These are phyloP conservation scores for Orbilia oligospora DNA, from an alignment of 2,329 filamentous ascomycete species.

Conservation along the genomic window DNA sequence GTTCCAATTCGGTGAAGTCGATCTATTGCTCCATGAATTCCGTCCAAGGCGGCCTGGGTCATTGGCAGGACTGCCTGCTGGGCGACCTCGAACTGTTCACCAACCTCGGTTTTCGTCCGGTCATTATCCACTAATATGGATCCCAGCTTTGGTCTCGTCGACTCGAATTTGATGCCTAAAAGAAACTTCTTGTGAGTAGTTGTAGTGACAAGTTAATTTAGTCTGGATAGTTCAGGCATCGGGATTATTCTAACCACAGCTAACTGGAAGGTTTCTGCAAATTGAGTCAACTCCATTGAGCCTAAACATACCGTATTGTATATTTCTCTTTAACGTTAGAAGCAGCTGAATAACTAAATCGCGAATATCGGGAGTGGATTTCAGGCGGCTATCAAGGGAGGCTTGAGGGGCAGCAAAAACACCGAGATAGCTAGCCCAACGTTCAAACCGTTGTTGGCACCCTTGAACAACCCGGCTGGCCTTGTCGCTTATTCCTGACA, in stretches of 20 bases:
- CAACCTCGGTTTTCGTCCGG: too few relatives aligned
- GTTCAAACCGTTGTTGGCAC: slow-evolving; percentile 29
- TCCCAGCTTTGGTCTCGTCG: too few relatives aligned
- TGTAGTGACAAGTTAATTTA: too few relatives aligned
- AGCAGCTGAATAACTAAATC: slow-evolving; percentile 27
- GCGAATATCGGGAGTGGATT: slow-evolving; percentile 7
- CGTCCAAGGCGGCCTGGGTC: slow-evolving; percentile 17
- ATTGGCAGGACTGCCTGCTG: not conserved
- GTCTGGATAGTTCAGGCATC: too few relatives aligned
- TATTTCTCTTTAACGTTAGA: slow-evolving; percentile 16
- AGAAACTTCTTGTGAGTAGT: too few relatives aligned
- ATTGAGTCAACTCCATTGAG: too few relatives aligned
- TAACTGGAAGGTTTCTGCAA: too few relatives aligned
- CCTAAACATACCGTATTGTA: slow-evolving; percentile 18
- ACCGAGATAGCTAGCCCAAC: slow-evolving; percentile 26
- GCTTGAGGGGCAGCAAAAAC: slow-evolving; percentile 28
- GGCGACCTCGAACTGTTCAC: too few relatives aligned
- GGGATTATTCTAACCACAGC: too few relatives aligned
- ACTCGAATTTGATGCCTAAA: too few relatives aligned
- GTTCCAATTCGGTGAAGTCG: slow-evolving; percentile 29
- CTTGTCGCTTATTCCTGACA: slow-evolving; percentile 9
- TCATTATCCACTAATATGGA: too few relatives aligned
- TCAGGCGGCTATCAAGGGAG: slow-evolving; percentile 24
- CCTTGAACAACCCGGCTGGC: slow-evolving; percentile 16
- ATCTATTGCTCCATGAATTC: slow-evolving; percentile 14